Base-by-base conservation (phyloP, 1,139 yeast species). In the Kodamaea arcana region DNA sequence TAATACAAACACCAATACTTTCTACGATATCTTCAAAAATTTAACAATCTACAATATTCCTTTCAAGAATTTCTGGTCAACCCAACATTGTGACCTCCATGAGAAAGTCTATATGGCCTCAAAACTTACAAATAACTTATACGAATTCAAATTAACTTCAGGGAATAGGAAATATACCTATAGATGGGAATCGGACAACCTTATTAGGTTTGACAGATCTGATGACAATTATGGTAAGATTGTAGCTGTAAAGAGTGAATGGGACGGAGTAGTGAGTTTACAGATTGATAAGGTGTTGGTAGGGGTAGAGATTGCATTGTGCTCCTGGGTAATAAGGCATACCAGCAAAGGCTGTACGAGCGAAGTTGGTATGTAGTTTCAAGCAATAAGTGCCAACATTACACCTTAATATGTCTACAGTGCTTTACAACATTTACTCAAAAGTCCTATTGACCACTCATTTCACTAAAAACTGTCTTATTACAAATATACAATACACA, bases 21-120 rank as follows among this genome's bases (percentile, higher is more conserved):
- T n/a, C n/a, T n/a, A n/a, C n/a, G 9, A 18, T 9, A 18, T 18
- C 9, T 18, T 18, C 22, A 18, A 9, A 7, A 18, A 9, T 18
- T 18, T 18, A 9, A 9, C 22, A 18, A 9, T 9, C 6, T 18
- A 7, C 22, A n/a, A n/a, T n/a, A n/a, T n/a, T n/a, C n/a, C n/a
- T n/a, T n/a, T n/a, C n/a, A n/a, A n/a, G n/a, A n/a, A n/a, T n/a
- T 9, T 18, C 6, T 18, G 16, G 13, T 15, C 32, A 13, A 12
- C 21, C 17, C 13, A 26, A 10, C 15, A 21, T 20, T 31, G 6
- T 18, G 22, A 18, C 6, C 9, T 18, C 9, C 9, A 32, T 11
- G 42, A 41, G 22, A 36, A 35, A n/a, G 35, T 47, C 3, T 37
- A 39, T 33, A 36, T 48, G 15, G 43, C 51, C 20, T 43, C 47